Evolutionary conservation across 805 yeast species (phyloP), one percentile per base, ranked within the genome.

Genomic region (Candida yuanshanica): DNA sequence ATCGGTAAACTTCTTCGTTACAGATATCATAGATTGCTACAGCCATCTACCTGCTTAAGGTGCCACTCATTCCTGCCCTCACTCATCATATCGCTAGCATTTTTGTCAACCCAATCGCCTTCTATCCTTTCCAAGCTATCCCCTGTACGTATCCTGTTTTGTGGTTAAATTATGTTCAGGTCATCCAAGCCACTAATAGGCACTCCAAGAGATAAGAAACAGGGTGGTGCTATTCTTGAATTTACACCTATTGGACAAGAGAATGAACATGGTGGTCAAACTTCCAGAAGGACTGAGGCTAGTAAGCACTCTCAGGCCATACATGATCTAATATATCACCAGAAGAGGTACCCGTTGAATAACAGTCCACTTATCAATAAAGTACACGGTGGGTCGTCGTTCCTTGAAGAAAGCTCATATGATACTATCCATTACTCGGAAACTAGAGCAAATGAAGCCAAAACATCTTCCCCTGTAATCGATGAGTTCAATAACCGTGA

Each of bases 181-280:
- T 50, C 58, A 22, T 23, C 38, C 16, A 53, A 56, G 37, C 58
- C 60, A 14, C 51, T 60, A 6, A 47, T 60, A 35, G 51, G 57
- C 22, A 58, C 65, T 9, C 65, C 68, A 21, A 38, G 38, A 20
- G 51, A 49, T 11, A 22, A 33, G 44, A 42, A 21, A 16, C 45
- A 47, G 14, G 36, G 47, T 10, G 53, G 55, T 25, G 43, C 50
- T 18, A 52, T 49, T 5, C 48, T 62, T 20, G 71, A 68, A 45
- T 69, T 69, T 44, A 69, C 73, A 2, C 75, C 75, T 0, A 64
- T 69, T 36, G 74, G 74, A 4, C 57, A 48, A 1, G 38, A 20
- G 13, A 33, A 22, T 8, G 16, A 20, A 13, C 20, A 31, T 18
- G 29, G 16, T 18, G 11, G 25, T 4, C 25, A 24, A 16, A 20